phyloP scores from a whole-genome alignment of 2,329 filamentous ascomycete genomes.

The Penicillium occitanis region DNA sequence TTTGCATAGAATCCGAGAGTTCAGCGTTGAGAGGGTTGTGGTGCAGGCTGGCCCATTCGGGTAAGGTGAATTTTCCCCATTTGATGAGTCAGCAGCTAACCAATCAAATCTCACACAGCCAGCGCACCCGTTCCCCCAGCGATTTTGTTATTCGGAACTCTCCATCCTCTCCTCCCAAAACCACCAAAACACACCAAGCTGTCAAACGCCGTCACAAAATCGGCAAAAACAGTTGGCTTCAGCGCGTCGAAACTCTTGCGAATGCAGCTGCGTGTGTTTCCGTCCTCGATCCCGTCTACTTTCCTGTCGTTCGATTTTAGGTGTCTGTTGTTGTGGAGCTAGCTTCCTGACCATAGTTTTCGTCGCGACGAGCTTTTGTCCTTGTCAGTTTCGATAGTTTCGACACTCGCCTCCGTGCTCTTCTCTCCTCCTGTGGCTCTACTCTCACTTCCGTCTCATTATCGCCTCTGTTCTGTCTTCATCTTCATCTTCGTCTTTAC shows the following conservation, averaged over 20 bases:
- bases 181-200: conserved; percentile 8
- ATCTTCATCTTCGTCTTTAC: background rate
- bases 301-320: background rate
- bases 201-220: conserved; percentile 3
- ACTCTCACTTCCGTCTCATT: background rate
- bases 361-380: background rate
- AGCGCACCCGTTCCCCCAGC: conserved; percentile 1
- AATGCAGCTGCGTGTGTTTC: background rate
- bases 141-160: background rate
- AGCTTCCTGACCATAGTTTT: conserved; percentile 6
- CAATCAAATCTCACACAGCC: background rate
- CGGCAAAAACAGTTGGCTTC: background rate
- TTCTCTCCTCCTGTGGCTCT: background rate
- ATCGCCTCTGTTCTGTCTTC: background rate
- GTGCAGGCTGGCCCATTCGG: background rate
- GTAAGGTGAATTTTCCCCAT: background rate
- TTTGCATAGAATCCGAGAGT: background rate
- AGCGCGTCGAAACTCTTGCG: background rate
- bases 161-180: background rate
- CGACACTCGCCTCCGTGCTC: background rate
- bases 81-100: conserved; percentile 12
- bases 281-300: background rate
- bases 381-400: background rate
- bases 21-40: background rate
- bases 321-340: background rate